phyloP scores from a whole-genome alignment of 257 asterid genomes.

The Solanum clarkiae region DNA sequence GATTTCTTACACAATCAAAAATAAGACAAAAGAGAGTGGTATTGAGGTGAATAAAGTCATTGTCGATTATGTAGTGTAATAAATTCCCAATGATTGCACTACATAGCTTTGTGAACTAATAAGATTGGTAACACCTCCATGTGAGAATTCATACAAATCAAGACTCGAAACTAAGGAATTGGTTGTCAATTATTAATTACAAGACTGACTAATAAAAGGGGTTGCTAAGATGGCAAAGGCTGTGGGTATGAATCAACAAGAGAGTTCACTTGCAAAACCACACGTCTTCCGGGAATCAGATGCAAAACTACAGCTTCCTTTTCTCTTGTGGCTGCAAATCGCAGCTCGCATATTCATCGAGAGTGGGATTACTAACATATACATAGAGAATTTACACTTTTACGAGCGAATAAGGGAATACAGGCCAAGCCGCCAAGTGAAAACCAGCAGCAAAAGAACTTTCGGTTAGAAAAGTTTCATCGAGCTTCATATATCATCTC shows the following conservation, averaged over 20 bases:
- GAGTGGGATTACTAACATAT: background rate
- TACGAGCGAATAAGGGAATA: background rate
- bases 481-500: constrained; percentile 55
- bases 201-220: background rate
- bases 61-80: background rate
- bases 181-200: background rate
- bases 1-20: background rate
- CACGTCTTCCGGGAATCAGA: background rate
- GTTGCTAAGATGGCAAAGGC: background rate
- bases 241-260: background rate
- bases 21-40: background rate
- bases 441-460: background rate
- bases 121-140: background rate
- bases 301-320: background rate
- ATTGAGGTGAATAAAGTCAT: background rate
- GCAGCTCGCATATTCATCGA: background rate
- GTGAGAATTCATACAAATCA: background rate
- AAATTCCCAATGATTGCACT: background rate
- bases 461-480: constrained; percentile 1
- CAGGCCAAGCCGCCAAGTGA: background rate
- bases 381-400: background rate
- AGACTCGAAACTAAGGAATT: no score
- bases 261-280: background rate
- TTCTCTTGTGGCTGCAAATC: background rate
- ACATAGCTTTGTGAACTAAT: background rate